Evolutionary conservation across 345 rosid genomes (phyloP).

Genomic region (Erysimum cheiranthoides): DNA sequence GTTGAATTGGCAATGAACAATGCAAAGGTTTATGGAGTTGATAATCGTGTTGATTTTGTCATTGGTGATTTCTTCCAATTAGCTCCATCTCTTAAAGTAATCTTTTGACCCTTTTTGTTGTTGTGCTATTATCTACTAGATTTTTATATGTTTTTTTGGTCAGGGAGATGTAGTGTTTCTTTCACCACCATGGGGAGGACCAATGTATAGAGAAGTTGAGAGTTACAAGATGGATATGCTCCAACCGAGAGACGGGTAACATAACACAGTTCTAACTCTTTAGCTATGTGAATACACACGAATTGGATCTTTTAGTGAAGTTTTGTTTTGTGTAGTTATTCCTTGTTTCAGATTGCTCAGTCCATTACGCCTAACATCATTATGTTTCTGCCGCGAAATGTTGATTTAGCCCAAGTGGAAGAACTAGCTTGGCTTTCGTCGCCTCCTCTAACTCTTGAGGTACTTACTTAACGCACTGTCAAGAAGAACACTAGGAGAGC

Average conservation of each 20-base stretch:
- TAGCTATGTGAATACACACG: not conserved
- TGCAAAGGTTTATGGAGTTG: conserved; percentile 60
- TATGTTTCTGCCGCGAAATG: conserved; percentile 39
- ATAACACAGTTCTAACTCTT: not conserved
- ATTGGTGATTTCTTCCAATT: conserved; percentile 56
- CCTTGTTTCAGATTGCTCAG: conserved; percentile 39
- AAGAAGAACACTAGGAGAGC: conserved; percentile 5
- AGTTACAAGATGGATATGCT: conserved; percentile 52
- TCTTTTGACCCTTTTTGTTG: conserved; percentile 2
- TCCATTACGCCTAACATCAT: conserved; percentile 38
- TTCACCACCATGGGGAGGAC: conserved; percentile 63
- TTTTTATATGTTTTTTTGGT: not conserved
- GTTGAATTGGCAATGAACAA: conserved; percentile 51
- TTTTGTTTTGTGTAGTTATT: conserved; percentile 32
- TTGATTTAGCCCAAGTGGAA: conserved; percentile 38
- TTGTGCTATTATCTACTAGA: not conserved
- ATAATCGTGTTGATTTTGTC: conserved; percentile 49
- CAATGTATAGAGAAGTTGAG: conserved; percentile 48
- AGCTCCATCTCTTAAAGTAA: conserved; percentile 59
- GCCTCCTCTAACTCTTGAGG: conserved; percentile 43
- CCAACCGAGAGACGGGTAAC: conserved; percentile 54
- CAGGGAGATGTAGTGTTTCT: conserved; percentile 56
- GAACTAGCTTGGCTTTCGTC: conserved; percentile 47
- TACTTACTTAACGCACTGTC: not conserved
- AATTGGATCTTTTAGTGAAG: not conserved